Evolutionary conservation across 2,329 filamentous ascomycete genomes (phyloP), one percentile per base, ranked within the genome.

Genomic region (Dothidotthia symphoricarpi): DNA sequence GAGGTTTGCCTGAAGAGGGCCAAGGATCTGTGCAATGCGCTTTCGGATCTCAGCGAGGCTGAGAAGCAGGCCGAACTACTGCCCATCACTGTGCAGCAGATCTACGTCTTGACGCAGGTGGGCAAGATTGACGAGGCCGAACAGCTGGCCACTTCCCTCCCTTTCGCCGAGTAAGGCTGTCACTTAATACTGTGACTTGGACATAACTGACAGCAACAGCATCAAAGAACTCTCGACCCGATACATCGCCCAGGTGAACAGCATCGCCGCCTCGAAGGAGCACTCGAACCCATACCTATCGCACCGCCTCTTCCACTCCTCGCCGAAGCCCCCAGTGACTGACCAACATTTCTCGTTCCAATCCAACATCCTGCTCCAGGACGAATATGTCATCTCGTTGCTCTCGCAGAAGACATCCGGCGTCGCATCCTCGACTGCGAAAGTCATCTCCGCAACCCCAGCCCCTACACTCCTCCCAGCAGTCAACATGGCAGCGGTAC

Each of bases 301-400:
- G 3, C 80, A 87, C 56, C 76, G 83, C 31, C 65, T 82, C 25
- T 73, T 83, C 37, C 74, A 80, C 28, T 72, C 75, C 3, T 69
- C 78, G 16, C 71, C 78, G 6, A 57, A 72, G 4, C 66, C 75
- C 2, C 71, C 75, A 3, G 73, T 74, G 22, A 76, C 76, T 15
- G 81, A 86, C 53, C 81, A 78, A 45, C 76, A 86, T 2, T 93
- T 93, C 59, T 69, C 75, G n/a, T 84, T 85, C 63, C 88, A 93
- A 63, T 73, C 70, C 33, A 76, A 72, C 40, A 74, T 77, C 34
- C 59, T 88, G 28, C 68, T 72, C 34, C 77, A 80, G 43, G 87
- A 91, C 66, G 72, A 70, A 48, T 77, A 83, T 44, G 73, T 81
- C 17, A 69, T 86, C 24, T 79, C 82, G 45, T 70, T 91, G 8